Conservation (phyloP, 352 stramenopile species). For the Globisporangium heterothallicum region DNA sequence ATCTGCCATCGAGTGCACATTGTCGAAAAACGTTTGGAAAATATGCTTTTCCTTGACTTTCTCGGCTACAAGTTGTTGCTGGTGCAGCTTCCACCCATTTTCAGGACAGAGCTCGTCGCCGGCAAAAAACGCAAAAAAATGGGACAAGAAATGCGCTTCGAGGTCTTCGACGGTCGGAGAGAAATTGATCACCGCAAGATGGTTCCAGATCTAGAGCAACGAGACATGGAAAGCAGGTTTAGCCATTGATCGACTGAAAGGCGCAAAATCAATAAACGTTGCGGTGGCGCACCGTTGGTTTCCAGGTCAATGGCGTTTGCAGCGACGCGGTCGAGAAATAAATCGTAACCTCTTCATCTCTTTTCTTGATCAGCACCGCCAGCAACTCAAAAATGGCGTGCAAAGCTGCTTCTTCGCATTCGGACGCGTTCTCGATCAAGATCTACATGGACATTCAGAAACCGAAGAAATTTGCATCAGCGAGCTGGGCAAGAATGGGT, state of each 20-base stretch:
- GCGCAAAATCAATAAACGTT: background rate
- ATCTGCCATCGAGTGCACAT: background rate
- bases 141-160: conserved; percentile 27
- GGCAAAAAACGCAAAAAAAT: conserved; percentile 16
- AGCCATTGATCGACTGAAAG: too few relatives aligned
- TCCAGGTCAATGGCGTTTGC: conserved; percentile 27
- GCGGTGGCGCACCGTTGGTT: conserved; percentile 32
- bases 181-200: conserved; percentile 42
- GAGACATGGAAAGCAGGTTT: background rate
- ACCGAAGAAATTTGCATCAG: background rate
- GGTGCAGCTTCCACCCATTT: conserved; percentile 5
- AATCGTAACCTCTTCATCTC: conserved; percentile 30
- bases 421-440: conserved; percentile 38
- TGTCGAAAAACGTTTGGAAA: conserved; percentile 7
- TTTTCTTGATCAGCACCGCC: conserved; percentile 29
- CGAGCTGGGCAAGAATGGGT: too few relatives aligned
- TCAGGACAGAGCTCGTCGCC: conserved; percentile 4
- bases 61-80: conserved; percentile 1
- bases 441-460: conserved; percentile 21
- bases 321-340: conserved; percentile 41
- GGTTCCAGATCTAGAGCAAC: conserved; percentile 34
- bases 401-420: conserved; percentile 35
- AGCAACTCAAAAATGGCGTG: conserved; percentile 35
- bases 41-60: background rate
- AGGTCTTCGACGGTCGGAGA: conserved; percentile 30